Percentiles rank a stretch among this genome's conserved stretches.
phyloP scores from a whole-genome alignment of 345 rosid genomes.

The Pistacia atlantica region DNA sequence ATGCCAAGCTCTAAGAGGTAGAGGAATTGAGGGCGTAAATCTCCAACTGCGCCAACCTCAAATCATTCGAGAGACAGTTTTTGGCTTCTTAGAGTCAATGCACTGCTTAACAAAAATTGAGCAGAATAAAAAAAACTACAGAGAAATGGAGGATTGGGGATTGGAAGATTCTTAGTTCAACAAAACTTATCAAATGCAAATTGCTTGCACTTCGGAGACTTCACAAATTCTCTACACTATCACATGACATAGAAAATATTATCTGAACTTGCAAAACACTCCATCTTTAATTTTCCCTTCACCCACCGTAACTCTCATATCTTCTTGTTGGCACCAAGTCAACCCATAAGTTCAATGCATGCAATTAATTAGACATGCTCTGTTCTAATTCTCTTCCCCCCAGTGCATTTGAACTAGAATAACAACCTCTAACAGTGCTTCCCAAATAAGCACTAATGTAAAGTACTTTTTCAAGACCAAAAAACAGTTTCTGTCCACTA shows the following conservation, averaged over 20 bases:
- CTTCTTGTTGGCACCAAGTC: too few species aligned
- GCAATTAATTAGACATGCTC: too few species aligned
- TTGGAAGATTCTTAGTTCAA: background rate
- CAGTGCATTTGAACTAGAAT: too few species aligned
- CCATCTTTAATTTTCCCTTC: background rate
- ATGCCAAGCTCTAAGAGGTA: slow-evolving; percentile 85
- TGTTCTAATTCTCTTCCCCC: too few species aligned
- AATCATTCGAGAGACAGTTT: slow-evolving; percentile 67
- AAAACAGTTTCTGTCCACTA: too few species aligned
- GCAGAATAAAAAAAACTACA: background rate
- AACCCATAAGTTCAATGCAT: too few species aligned
- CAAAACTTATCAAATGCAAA: background rate
- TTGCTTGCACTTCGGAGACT: background rate
- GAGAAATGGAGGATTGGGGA: background rate
- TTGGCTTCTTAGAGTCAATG: slow-evolving; percentile 46
- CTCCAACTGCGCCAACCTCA: slow-evolving; percentile 57
- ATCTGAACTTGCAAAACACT: background rate
- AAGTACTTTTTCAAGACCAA: too few species aligned
- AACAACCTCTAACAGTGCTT: too few species aligned
- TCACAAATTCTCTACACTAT: background rate
- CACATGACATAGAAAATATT: background rate
- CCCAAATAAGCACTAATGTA: too few species aligned
- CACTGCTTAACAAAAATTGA: background rate
- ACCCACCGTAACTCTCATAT: too few species aligned
- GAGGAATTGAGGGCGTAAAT: slow-evolving; percentile 64